These are phyloP conservation scores for Arabidopsis lyrata DNA, from an alignment of 441 rosid species.

Conservation along the genomic window DNA sequence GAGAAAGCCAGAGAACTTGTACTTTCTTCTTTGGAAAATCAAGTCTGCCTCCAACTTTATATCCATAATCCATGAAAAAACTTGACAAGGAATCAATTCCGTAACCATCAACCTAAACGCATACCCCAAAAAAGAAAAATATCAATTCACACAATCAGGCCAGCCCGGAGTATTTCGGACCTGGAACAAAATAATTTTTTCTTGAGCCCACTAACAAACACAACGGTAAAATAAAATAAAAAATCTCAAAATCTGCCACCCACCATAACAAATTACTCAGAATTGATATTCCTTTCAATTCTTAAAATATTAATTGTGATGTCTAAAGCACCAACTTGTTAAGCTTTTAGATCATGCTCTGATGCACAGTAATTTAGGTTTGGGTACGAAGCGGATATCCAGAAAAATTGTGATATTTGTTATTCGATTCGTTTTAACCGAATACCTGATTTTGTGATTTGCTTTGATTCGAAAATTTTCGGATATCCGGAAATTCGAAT, in stretches of 20 bases:
- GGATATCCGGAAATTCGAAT: no score
- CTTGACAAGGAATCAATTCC: conserved; percentile 85
- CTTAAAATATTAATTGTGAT: no score
- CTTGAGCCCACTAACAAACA: not conserved
- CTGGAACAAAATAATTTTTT: not conserved
- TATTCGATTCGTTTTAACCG: no score
- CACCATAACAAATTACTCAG: no score
- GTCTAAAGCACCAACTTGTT: not conserved
- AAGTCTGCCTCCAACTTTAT: conserved; percentile 62
- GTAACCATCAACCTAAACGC: conserved; percentile 66
- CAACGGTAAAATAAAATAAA: not conserved
- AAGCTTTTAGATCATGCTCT: conserved; percentile 22
- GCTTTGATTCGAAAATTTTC: no score
- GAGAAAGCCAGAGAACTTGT: conserved; percentile 85
- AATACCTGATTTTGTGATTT: no score
- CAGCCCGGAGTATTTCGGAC: not conserved
- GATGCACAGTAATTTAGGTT: no score
- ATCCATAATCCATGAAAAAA: conserved; percentile 83
- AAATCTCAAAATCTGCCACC: no score
- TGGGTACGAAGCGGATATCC: no score
- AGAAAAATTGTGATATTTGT: no score
- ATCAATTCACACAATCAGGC: not conserved
- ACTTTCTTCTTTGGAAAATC: conserved; percentile 87
- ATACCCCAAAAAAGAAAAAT: not conserved
- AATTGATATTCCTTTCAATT: no score